Evolutionary conservation across 345 rosid genomes (phyloP).

Genomic region (Aurinia saxatilis): DNA sequence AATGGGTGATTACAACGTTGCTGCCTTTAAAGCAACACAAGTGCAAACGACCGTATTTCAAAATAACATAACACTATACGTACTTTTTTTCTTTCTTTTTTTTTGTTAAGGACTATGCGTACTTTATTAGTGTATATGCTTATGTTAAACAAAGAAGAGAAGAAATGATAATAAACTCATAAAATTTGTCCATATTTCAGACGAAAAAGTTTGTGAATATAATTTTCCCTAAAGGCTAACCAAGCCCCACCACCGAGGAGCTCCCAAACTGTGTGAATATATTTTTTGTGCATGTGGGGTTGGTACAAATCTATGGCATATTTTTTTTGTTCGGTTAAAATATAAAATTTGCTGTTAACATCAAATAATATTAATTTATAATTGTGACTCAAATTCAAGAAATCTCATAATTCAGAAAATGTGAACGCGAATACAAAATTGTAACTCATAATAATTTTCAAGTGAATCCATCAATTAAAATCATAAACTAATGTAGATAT

Average conservation of each 20-base stretch:
- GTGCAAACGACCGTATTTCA: neutral
- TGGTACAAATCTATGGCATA: neutral
- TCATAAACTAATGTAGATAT: neutral
- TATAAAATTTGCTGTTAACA: neutral
- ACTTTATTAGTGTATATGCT: neutral
- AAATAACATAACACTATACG: neutral
- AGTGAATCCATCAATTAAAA: neutral
- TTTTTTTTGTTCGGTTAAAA: neutral
- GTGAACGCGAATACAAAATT: neutral
- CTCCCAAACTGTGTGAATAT: slow-evolving; percentile 16
- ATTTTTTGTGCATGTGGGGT: neutral
- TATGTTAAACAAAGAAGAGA: neutral
- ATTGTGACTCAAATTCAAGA: neutral
- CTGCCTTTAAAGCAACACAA: neutral
- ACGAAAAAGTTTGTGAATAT: neutral
- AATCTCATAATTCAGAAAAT: neutral
- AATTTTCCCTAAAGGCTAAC: neutral
- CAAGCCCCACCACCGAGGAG: slow-evolving; percentile 23
- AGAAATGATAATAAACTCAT: neutral
- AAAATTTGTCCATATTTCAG: neutral
- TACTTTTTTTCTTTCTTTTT: neutral
- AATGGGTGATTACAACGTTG: neutral
- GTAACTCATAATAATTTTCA: neutral
- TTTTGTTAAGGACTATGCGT: neutral
- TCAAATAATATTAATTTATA: neutral